phyloP scores from a whole-genome alignment of 352 stramenopile species.

The Globisporangium heterothallicum region DNA sequence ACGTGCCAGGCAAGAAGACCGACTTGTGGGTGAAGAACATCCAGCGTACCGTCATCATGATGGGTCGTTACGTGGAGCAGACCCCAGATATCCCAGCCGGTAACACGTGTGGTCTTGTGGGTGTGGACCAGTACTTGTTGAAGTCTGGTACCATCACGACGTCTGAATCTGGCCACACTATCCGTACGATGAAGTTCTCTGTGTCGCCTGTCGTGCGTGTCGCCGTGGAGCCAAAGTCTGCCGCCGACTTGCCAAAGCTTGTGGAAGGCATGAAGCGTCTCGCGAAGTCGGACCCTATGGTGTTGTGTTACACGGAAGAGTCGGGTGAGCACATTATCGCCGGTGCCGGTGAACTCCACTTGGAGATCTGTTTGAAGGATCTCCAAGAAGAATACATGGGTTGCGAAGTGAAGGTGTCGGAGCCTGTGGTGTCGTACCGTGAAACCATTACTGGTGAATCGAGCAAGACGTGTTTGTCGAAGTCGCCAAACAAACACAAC shows the following conservation, averaged over 20 bases:
- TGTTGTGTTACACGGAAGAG: constrained; percentile 99
- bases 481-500: constrained; percentile 99
- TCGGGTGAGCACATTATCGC: constrained; percentile 99
- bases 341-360: constrained; percentile 97
- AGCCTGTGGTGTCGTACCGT: constrained; percentile 99
- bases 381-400: constrained; percentile 99
- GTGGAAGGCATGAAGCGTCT: constrained; percentile 99
- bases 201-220: constrained; percentile 99
- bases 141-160: constrained; percentile 99
- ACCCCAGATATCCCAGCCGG: constrained; percentile 98
- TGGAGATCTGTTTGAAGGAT: constrained; percentile 99
- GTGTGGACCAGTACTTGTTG: constrained; percentile 99
- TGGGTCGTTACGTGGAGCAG: constrained; percentile 98
- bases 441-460: constrained; percentile 97
- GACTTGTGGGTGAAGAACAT: constrained; percentile 99
- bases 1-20: constrained; percentile 99
- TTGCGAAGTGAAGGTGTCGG: constrained; percentile 97
- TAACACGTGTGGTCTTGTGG: constrained; percentile 99
- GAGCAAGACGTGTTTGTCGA: constrained; percentile 95
- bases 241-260: constrained; percentile 98
- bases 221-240: constrained; percentile 98
- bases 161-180: constrained; percentile 95
- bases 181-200: constrained; percentile 99
- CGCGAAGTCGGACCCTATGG: constrained; percentile 99
- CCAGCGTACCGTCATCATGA: constrained; percentile 99